Conservation (phyloP, 2,329 filamentous ascomycete genomes). For the Pleochaeta shiraiana region DNA sequence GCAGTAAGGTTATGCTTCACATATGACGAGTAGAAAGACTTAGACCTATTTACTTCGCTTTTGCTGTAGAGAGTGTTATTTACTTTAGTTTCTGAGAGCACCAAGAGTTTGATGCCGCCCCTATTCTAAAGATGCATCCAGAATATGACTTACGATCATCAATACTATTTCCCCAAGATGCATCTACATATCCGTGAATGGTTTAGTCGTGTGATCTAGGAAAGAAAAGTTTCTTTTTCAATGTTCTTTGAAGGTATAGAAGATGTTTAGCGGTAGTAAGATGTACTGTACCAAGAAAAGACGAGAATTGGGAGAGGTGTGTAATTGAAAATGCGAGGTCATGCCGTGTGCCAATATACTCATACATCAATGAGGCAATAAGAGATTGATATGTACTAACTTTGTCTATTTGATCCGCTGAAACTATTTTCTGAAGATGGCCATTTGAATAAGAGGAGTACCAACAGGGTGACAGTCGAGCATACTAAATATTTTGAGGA, state of each 20-base stretch:
- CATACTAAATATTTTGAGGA: not conserved
- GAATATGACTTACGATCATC: constrained; percentile 2
- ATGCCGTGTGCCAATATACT: not conserved
- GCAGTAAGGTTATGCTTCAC: too few species aligned
- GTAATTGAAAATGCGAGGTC: not conserved
- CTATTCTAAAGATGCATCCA: not conserved
- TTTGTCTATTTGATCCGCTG: not conserved
- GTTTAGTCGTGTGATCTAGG: not conserved
- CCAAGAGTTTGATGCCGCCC: not conserved
- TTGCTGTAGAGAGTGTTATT: not conserved
- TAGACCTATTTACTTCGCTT: not conserved
- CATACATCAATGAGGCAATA: constrained; percentile 2
- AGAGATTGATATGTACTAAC: not conserved
- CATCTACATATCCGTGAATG: not conserved
- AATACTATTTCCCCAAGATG: not conserved
- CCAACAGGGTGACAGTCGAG: not conserved
- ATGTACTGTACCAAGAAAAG: not conserved
- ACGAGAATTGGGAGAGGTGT: not conserved
- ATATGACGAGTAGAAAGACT: not conserved
- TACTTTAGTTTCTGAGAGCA: not conserved
- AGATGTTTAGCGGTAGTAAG: not conserved
- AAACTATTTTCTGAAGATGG: not conserved
- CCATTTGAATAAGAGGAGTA: not conserved
- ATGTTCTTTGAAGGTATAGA: not conserved
- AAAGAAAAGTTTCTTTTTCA: not conserved